Conservation (phyloP, 2,329 filamentous ascomycete genomes). For the Epichloe uncinata region DNA sequence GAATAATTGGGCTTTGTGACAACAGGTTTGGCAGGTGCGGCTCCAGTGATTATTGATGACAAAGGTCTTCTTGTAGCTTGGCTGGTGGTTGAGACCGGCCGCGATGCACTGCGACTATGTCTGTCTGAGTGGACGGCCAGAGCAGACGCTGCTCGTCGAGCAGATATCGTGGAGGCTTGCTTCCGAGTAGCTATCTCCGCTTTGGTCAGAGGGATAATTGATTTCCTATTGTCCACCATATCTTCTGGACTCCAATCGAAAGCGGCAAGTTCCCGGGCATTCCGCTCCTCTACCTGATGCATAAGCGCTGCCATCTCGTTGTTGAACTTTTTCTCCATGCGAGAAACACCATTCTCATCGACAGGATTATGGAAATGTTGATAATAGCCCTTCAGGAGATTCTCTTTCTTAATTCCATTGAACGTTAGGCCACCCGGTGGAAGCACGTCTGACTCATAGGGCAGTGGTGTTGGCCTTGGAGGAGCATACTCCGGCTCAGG, state of each 20-base stretch:
- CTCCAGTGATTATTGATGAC: constrained; percentile 17
- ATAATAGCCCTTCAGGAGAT: constrained; percentile 48
- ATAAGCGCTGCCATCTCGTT: constrained; percentile 36
- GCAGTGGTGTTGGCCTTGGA: constrained; percentile 51
- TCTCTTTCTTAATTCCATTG: constrained; percentile 43
- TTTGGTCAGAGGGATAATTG: not conserved
- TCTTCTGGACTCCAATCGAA: constrained; percentile 48
- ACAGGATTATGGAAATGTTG: constrained; percentile 47
- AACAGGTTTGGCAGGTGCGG: constrained; percentile 23
- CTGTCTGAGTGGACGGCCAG: constrained; percentile 28
- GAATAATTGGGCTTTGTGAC: constrained; percentile 35
- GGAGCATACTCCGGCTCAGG: constrained; percentile 88
- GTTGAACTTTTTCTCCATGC: constrained; percentile 46
- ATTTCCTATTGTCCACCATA: constrained; percentile 30
- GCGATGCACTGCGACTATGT: not conserved
- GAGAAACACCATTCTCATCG: constrained; percentile 53
- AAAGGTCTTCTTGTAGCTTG: constrained; percentile 14
- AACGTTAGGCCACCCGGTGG: constrained; percentile 43
- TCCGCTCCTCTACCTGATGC: constrained; percentile 50
- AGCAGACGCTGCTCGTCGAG: constrained; percentile 41
- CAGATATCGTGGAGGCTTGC: constrained; percentile 18
- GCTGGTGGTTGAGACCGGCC: not conserved
- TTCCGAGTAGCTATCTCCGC: constrained; percentile 6
- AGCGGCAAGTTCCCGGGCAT: constrained; percentile 51
- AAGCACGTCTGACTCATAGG: constrained; percentile 58